phyloP scores from a whole-genome alignment of 1,139 yeast species.

The Torulaspora globosa region DNA sequence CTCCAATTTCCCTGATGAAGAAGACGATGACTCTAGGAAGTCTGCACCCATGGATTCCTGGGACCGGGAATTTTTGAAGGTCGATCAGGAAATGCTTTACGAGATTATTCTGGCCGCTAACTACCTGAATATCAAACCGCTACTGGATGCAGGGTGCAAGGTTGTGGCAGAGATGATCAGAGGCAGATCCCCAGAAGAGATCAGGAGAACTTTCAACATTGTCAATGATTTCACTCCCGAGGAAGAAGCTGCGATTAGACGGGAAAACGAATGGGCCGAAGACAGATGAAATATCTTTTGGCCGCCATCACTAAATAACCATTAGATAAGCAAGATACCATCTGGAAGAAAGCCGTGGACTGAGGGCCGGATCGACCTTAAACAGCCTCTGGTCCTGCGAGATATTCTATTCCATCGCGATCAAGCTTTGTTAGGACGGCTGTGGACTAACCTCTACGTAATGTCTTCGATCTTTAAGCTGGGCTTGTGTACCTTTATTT shows the following conservation, averaged over 20 bases:
- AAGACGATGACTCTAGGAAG: constrained; percentile 76
- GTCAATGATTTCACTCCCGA: constrained; percentile 96
- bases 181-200: constrained; percentile 94
- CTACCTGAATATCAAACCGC: constrained; percentile 87
- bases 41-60: constrained; percentile 87
- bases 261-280: constrained; percentile 99
- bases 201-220: constrained; percentile 91
- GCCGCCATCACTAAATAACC: neutral
- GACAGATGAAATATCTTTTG: constrained; percentile 55
- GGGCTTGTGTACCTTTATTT: no score
- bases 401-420: no score
- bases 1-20: constrained; percentile 71
- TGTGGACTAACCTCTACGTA: neutral
- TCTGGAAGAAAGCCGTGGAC: neutral
- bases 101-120: constrained; percentile 96
- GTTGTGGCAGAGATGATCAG: constrained; percentile 98
- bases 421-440: no score
- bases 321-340: neutral
- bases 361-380: neutral
- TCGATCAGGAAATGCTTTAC: constrained; percentile 97
- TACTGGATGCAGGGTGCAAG: constrained; percentile 93
- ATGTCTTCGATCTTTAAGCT: neutral
- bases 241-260: constrained; percentile 95
- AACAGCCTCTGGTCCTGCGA: no score
- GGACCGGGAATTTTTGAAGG: constrained; percentile 94